Conservation (phyloP, 2,329 filamentous ascomycete species). For the Ophiostoma montium region DNA sequence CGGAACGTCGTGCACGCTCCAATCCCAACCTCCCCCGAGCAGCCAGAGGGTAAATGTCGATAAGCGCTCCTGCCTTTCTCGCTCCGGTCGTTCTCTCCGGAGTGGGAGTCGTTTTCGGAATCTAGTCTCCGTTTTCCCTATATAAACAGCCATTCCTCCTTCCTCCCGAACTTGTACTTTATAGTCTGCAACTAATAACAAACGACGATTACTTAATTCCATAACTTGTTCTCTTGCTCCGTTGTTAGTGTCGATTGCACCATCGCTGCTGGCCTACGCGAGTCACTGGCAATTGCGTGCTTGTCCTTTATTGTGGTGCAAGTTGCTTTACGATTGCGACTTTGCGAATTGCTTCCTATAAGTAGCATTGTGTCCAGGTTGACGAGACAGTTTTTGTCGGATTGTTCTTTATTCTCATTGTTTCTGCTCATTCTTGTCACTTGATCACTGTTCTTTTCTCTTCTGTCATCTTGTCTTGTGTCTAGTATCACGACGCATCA, state of each 20-base stretch:
- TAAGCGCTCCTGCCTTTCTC: too few species aligned
- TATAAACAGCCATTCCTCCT: neutral
- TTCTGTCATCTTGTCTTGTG: neutral
- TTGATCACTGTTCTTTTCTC: neutral
- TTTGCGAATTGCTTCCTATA: too few species aligned
- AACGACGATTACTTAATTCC: neutral
- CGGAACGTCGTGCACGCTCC: too few species aligned
- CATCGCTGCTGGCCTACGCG: constrained; percentile 2
- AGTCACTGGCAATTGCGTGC: constrained; percentile 9
- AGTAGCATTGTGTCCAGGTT: too few species aligned
- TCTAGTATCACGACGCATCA: neutral
- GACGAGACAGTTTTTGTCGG: too few species aligned
- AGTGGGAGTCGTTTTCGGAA: too few species aligned
- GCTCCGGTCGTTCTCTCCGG: too few species aligned
- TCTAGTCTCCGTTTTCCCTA: neutral
- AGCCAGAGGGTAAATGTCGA: too few species aligned
- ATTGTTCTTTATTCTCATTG: neutral
- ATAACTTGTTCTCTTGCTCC: neutral
- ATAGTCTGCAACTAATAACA: too few species aligned
- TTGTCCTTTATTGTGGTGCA: constrained; percentile 8
- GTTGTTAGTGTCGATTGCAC: constrained; percentile 9
- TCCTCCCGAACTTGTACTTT: too few species aligned
- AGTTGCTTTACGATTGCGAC: constrained; percentile 5
- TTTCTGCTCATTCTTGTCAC: neutral
- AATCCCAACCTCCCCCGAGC: too few species aligned